Conservation (phyloP, 495 filamentous ascomycete genomes). For the Xylaria scruposa region DNA sequence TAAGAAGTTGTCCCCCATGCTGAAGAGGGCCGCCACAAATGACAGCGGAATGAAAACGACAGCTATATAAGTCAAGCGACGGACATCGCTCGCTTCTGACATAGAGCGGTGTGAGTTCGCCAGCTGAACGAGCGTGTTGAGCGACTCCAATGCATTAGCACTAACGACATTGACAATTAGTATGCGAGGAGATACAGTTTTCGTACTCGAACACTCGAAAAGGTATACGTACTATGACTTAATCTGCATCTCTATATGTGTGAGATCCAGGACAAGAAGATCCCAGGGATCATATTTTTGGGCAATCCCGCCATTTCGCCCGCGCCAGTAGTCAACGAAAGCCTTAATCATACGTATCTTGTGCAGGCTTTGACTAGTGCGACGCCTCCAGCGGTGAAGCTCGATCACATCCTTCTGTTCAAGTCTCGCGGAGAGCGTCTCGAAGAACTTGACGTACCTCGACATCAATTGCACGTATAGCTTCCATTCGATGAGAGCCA, state of each 20-base stretch:
- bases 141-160: not conserved
- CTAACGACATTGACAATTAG: not conserved
- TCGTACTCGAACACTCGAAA: not conserved
- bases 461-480: not conserved
- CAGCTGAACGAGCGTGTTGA: not conserved
- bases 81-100: not conserved
- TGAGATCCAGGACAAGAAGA: not conserved
- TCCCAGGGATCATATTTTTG: not conserved
- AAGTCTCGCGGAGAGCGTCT: not conserved
- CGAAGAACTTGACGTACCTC: constrained; percentile 1
- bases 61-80: constrained; percentile 1
- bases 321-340: not conserved
- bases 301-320: not conserved
- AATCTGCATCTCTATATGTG: constrained; percentile 1
- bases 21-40: not conserved
- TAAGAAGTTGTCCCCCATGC: constrained; percentile 8
- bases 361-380: constrained; percentile 2
- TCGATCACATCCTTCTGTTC: not conserved
- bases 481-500: not conserved
- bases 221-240: not conserved
- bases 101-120: not conserved
- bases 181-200: not conserved
- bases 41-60: not conserved
- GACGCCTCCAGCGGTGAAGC: constrained; percentile 2
- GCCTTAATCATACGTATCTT: not conserved